These are phyloP conservation scores for Cercospora zeae-maydis DNA, from an alignment of 2,329 filamentous ascomycete species.

Conservation along the genomic window DNA sequence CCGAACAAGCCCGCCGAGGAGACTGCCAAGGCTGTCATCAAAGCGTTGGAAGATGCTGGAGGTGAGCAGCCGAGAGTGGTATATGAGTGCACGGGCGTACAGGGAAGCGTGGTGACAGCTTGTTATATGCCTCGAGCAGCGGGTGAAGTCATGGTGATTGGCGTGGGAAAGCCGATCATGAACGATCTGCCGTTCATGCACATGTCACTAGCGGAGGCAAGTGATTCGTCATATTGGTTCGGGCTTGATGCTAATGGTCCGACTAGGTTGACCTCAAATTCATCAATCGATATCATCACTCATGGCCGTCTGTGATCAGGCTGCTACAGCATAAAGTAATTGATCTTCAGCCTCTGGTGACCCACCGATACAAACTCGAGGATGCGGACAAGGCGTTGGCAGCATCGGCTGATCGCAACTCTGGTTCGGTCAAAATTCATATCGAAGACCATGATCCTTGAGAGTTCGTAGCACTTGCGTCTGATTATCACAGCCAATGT, in stretches of 20 bases:
- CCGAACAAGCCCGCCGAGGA: slow-evolving; percentile 24
- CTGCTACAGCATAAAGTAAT: slow-evolving; percentile 58
- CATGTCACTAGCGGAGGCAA: slow-evolving; percentile 31
- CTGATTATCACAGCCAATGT: neutral
- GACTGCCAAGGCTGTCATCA: slow-evolving; percentile 28
- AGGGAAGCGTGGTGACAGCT: slow-evolving; percentile 35
- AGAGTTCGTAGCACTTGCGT: neutral
- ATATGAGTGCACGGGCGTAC: slow-evolving; percentile 38
- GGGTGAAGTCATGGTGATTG: slow-evolving; percentile 38
- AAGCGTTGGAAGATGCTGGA: slow-evolving; percentile 23
- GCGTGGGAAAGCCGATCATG: slow-evolving; percentile 36
- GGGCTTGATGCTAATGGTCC: neutral
- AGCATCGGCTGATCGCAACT: slow-evolving; percentile 50
- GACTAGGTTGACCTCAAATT: slow-evolving; percentile 58
- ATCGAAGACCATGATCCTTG: slow-evolving; percentile 47
- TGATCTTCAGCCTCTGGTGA: slow-evolving; percentile 60
- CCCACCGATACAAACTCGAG: slow-evolving; percentile 61
- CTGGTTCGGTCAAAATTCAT: slow-evolving; percentile 59
- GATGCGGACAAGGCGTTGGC: slow-evolving; percentile 58
- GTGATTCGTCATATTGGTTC: neutral
- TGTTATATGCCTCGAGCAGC: slow-evolving; percentile 26
- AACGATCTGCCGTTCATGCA: slow-evolving; percentile 40
- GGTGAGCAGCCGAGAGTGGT: slow-evolving; percentile 31
- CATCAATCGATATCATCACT: slow-evolving; percentile 68
- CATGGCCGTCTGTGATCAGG: slow-evolving; percentile 64